phyloP scores from a whole-genome alignment of 192 early-diverging fungal genomes.

The Dissophora globulifera region DNA sequence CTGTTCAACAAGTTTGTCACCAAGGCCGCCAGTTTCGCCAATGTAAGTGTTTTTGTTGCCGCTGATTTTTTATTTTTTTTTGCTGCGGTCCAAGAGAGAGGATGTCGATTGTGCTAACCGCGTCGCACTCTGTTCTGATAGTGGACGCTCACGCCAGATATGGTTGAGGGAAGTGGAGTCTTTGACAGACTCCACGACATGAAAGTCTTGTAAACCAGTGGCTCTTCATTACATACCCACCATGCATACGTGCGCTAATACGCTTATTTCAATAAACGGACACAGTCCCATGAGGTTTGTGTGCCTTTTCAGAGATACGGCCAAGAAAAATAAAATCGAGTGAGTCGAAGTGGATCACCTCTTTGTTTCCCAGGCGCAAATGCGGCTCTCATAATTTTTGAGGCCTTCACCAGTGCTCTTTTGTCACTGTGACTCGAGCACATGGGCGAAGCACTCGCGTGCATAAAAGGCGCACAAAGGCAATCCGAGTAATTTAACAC shows the following conservation, averaged over 20 bases:
- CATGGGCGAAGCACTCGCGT: no score
- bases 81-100: no score
- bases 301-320: no score
- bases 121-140: conserved; percentile 5
- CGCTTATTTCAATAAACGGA: background rate
- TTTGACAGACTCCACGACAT: conserved; percentile 14
- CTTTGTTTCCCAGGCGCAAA: background rate
- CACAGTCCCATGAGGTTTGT: no score
- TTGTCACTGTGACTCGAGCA: no score
- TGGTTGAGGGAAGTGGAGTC: conserved; percentile 15
- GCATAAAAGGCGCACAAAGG: no score
- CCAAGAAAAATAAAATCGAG: no score
- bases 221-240: background rate
- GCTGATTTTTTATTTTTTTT: conserved; percentile 3
- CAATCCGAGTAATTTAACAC: no score
- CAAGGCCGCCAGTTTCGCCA: conserved; percentile 37
- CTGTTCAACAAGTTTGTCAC: conserved; percentile 33
- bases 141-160: conserved; percentile 32
- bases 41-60: conserved; percentile 22
- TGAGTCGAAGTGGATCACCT: conserved; percentile 6
- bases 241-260: background rate
- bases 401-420: background rate
- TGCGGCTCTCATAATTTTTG: background rate
- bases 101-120: no score
- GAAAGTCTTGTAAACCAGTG: background rate